Percentiles rank a stretch among this genome's conserved stretches.
Evolutionary conservation across 2,329 filamentous ascomycete genomes (phyloP).

Genomic region (Parascedosporium putredinis): DNA sequence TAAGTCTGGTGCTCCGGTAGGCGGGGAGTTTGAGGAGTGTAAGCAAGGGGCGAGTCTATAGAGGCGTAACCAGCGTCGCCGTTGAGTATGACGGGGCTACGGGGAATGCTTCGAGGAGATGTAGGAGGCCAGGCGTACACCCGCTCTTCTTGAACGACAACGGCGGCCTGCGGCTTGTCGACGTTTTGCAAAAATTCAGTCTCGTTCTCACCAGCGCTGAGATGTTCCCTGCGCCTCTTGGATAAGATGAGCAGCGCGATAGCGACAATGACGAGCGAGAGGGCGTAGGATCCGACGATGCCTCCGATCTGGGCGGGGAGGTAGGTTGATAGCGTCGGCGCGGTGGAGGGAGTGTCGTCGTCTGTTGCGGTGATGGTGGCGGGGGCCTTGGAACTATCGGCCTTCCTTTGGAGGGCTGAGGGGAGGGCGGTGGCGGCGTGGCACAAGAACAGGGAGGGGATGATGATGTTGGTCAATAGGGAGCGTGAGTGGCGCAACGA

Average conservation of each 20-base stretch:
- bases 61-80: constrained; percentile 9
- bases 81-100: constrained; percentile 13
- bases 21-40: constrained; percentile 12
- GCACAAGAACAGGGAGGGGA: constrained; percentile 14
- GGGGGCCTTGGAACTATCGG: constrained; percentile 20
- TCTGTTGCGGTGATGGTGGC: constrained; percentile 17
- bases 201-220: constrained; percentile 42
- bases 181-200: constrained; percentile 28
- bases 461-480: constrained; percentile 12
- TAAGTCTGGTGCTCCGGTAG: constrained; percentile 13
- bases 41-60: constrained; percentile 3
- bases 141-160: neutral
- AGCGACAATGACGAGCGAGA: constrained; percentile 65
- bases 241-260: constrained; percentile 51
- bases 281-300: constrained; percentile 73
- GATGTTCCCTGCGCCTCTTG: constrained; percentile 41
- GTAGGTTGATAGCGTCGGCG: constrained; percentile 38
- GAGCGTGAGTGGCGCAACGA: constrained; percentile 11
- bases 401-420: constrained; percentile 12
- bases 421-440: constrained; percentile 21
- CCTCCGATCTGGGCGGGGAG: constrained; percentile 76
- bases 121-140: constrained; percentile 6
- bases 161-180: constrained; percentile 5
- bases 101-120: constrained; percentile 13
- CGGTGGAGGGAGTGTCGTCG: constrained; percentile 10